Conservation (phyloP, 176 grass and related monocot species). For the Carex kokanica region DNA sequence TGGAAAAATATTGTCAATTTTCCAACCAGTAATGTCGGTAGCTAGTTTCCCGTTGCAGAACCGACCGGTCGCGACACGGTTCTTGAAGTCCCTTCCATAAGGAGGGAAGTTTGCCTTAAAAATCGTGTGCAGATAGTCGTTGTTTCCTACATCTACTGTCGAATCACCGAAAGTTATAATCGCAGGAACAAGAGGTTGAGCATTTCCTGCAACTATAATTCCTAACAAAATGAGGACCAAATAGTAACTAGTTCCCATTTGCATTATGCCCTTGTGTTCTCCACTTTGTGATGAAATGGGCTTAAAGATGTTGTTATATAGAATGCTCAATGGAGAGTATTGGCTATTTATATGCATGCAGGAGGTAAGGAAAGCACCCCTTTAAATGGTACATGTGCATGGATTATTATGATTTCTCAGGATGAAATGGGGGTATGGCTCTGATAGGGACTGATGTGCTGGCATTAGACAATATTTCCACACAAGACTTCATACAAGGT, state of each 20-base stretch:
- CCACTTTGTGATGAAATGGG: background rate
- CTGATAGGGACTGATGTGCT: background rate
- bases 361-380: background rate
- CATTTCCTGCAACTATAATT: constrained; percentile 23
- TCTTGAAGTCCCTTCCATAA: constrained; percentile 83
- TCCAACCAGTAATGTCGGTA: constrained; percentile 78
- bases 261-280: background rate
- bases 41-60: constrained; percentile 97
- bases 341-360: constrained; percentile 24
- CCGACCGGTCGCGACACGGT: constrained; percentile 66
- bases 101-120: constrained; percentile 84
- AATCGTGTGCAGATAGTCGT: constrained; percentile 73
- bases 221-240: constrained; percentile 38
- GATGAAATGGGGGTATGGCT: background rate
- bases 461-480: background rate
- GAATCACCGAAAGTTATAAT: constrained; percentile 86
- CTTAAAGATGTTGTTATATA: constrained; percentile 12
- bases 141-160: constrained; percentile 83
- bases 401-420: constrained; percentile 9
- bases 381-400: constrained; percentile 26
- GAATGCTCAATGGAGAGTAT: background rate
- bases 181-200: constrained; percentile 73
- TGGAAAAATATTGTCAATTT: background rate
- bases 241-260: constrained; percentile 20
- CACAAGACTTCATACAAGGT: background rate